Percentiles rank a stretch among this genome's conserved stretches.
Conservation (phyloP, 352 stramenopile species). For the Globisporangium alternatum region DNA sequence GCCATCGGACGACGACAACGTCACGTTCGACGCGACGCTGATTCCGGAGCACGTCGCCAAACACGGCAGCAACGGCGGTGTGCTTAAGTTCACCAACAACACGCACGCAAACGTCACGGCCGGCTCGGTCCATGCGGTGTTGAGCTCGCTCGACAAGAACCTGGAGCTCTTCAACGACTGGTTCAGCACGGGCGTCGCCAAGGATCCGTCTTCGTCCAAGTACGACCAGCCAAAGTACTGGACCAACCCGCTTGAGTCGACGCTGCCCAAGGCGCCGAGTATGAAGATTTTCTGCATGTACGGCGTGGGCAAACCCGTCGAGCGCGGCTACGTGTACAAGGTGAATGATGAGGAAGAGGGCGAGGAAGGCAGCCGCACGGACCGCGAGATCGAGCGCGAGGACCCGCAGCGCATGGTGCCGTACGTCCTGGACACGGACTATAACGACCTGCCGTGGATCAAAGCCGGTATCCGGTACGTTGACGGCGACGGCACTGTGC, state of each 20-base stretch:
- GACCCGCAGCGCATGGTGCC: slow-evolving; percentile 46
- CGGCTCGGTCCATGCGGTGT: slow-evolving; percentile 38
- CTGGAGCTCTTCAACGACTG: slow-evolving; percentile 39
- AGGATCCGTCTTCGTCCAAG: slow-evolving; percentile 33
- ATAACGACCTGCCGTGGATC: slow-evolving; percentile 64
- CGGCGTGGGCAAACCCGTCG: slow-evolving; percentile 88
- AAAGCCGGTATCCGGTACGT: slow-evolving; percentile 80
- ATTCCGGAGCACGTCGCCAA: slow-evolving; percentile 42
- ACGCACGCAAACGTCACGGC: slow-evolving; percentile 59
- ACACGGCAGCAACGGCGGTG: slow-evolving; percentile 46
- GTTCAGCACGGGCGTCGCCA: slow-evolving; percentile 38
- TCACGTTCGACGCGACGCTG: slow-evolving; percentile 25
- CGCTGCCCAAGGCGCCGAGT: slow-evolving; percentile 87
- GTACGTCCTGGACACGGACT: slow-evolving; percentile 60
- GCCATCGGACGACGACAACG: slow-evolving; percentile 19
- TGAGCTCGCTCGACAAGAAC: slow-evolving; percentile 47
- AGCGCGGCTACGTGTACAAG: slow-evolving; percentile 79
- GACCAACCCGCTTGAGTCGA: slow-evolving; percentile 85
- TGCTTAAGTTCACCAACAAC: slow-evolving; percentile 56
- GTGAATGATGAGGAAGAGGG: slow-evolving; percentile 41
- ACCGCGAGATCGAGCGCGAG: slow-evolving; percentile 21
- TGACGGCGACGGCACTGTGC: slow-evolving; percentile 93
- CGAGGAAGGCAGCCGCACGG: slow-evolving; percentile 12
- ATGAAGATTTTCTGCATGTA: slow-evolving; percentile 96
- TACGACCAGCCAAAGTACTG: slow-evolving; percentile 73